Percentiles rank a stretch among this genome's conserved stretches.
Conservation (phyloP, 129 eudicot genomes). For the Centrapalus pauciflorus region DNA sequence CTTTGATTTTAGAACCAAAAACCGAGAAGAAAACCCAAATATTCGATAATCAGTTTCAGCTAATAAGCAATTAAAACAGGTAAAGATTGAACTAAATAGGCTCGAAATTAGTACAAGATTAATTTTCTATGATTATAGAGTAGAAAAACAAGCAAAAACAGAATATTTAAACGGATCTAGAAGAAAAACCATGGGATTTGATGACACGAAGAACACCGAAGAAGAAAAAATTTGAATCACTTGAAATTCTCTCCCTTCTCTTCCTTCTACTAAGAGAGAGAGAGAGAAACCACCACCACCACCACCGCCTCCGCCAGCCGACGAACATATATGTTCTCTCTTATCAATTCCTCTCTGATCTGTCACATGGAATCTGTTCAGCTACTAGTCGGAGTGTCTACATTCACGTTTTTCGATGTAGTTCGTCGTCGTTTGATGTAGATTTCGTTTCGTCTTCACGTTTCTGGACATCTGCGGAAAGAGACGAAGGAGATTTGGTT, state of each 20-base stretch:
- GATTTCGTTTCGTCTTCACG: conserved; percentile 22
- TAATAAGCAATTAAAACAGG: too few relatives aligned
- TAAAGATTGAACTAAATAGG: too few relatives aligned
- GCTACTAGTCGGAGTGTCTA: conserved; percentile 1
- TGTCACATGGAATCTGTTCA: conserved; percentile 10
- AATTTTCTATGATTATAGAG: too few relatives aligned
- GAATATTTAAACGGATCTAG: too few relatives aligned
- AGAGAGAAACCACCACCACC: conserved; percentile 18
- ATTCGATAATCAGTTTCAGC: too few relatives aligned
- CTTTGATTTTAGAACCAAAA: too few relatives aligned
- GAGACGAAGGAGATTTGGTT: conserved; percentile 9
- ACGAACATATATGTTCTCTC: background rate
- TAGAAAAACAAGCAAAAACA: too few relatives aligned
- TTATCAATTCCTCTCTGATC: background rate
- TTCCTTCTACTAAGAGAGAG: conserved; percentile 15
- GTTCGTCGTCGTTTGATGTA: conserved; percentile 27
- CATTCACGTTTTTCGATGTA: conserved; percentile 23
- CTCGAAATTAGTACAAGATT: too few relatives aligned
- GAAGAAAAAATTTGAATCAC: too few relatives aligned
- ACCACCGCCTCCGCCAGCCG: conserved; percentile 15
- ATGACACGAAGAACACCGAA: too few relatives aligned
- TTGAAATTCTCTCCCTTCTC: background rate
- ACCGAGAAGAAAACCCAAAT: too few relatives aligned
- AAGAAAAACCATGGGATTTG: too few relatives aligned
- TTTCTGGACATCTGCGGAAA: conserved; percentile 7